Evolutionary conservation across 345 rosid genomes (phyloP).

Genomic region (Cochlearia excelsa): DNA sequence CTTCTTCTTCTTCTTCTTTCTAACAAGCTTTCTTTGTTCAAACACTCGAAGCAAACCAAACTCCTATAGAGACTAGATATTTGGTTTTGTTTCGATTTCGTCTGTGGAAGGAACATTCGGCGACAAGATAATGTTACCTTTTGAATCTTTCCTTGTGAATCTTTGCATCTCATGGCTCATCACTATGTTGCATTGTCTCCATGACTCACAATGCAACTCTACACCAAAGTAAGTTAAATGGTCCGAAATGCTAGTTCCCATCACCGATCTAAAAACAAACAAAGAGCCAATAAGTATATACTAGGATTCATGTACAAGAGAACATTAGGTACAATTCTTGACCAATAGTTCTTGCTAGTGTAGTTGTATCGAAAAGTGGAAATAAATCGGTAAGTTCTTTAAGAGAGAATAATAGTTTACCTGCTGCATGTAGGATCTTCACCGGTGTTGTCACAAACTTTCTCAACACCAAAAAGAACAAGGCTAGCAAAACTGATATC

Average conservation of each 20-base stretch:
- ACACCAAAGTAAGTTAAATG: conserved; percentile 73
- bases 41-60: background rate
- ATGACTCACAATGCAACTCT: conserved; percentile 47
- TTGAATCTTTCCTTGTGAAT: conserved; percentile 50
- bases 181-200: conserved; percentile 71
- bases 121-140: conserved; percentile 66
- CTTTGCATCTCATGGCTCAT: conserved; percentile 42
- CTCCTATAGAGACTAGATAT: background rate
- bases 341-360: background rate
- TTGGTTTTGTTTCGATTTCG: conserved; percentile 32
- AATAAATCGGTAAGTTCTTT: background rate
- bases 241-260: conserved; percentile 68
- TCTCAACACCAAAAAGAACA: conserved; percentile 49
- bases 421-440: conserved; percentile 84
- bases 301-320: too few relatives aligned
- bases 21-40: conserved; percentile 7
- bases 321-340: too few relatives aligned
- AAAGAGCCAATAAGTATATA: background rate
- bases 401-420: conserved; percentile 31
- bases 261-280: conserved; percentile 57
- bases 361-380: background rate
- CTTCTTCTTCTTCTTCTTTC: background rate
- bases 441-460: conserved; percentile 71
- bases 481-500: conserved; percentile 11
- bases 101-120: conserved; percentile 27